Percentiles rank a stretch among this genome's conserved stretches.
phyloP scores from a whole-genome alignment of 768 basidiomycete genomes.

The Amanita phalloides region DNA sequence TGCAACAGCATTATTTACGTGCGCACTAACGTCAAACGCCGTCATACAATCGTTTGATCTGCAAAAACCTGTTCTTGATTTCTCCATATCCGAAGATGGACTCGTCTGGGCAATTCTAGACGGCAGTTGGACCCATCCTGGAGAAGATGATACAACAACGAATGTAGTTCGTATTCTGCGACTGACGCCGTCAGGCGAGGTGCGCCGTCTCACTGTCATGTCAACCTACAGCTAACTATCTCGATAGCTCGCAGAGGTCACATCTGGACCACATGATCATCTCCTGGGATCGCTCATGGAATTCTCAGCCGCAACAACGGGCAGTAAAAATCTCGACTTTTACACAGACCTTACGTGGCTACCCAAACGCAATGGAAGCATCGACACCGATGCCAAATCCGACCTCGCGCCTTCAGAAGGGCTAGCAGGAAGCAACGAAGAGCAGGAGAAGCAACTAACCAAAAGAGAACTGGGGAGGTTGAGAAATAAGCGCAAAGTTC shows the following conservation, averaged over 20 bases:
- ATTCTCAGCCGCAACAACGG: constrained; percentile 32
- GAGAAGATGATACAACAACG: constrained; percentile 5
- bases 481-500: constrained; percentile 38
- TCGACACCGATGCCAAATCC: constrained; percentile 5
- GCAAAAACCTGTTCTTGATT: constrained; percentile 14
- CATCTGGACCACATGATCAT: constrained; percentile 11
- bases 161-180: constrained; percentile 16
- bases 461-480: constrained; percentile 40
- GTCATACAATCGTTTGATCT: constrained; percentile 13
- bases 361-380: constrained; percentile 44
- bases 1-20: constrained; percentile 5
- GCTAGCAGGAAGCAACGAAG: constrained; percentile 8
- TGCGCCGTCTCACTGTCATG: constrained; percentile 11
- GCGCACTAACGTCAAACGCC: neutral
- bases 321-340: constrained; percentile 44
- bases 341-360: constrained; percentile 47
- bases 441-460: constrained; percentile 18
- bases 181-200: constrained; percentile 25
- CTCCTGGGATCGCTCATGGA: constrained; percentile 28
- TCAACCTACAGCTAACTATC: neutral
- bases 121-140: constrained; percentile 11
- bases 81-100: constrained; percentile 10
- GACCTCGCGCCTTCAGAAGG: neutral
- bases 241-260: constrained; percentile 23
- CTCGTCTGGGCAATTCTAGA: constrained; percentile 15